These are phyloP conservation scores for Pseudogymnoascus pannorum DNA, from an alignment of 2,329 filamentous ascomycete species.

Conservation along the genomic window DNA sequence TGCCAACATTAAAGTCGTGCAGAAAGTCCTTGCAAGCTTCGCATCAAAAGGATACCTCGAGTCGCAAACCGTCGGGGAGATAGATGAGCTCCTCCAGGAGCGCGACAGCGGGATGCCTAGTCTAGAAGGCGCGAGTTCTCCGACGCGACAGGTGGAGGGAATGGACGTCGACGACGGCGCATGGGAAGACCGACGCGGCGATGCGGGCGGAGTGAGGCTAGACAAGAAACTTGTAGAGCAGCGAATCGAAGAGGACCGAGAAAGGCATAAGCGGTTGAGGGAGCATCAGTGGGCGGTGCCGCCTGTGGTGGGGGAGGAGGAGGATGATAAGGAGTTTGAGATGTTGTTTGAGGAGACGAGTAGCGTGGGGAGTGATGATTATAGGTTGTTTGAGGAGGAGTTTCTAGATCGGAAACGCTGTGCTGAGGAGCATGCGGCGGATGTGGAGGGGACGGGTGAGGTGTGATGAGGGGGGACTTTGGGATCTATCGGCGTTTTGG, in stretches of 20 bases:
- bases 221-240: conserved; percentile 91
- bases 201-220: conserved; percentile 34
- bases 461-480: neutral
- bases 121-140: neutral
- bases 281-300: conserved; percentile 91
- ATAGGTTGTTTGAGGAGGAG: conserved; percentile 69
- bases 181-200: conserved; percentile 12
- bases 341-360: conserved; percentile 83
- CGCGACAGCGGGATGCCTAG: conserved; percentile 47
- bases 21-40: conserved; percentile 68
- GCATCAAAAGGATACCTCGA: conserved; percentile 65
- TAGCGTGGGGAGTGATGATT: conserved; percentile 82
- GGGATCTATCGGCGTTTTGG: neutral
- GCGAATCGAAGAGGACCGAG: conserved; percentile 91
- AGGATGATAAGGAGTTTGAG: conserved; percentile 56
- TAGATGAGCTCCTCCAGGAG: conserved; percentile 76
- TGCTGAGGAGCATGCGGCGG: conserved; percentile 23
- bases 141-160: neutral
- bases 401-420: conserved; percentile 26
- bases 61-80: conserved; percentile 66
- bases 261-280: conserved; percentile 83
- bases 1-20: conserved; percentile 87
- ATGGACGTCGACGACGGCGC: conserved; percentile 7
- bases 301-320: conserved; percentile 42
- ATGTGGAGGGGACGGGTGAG: conserved; percentile 12